phyloP scores from a whole-genome alignment of 768 basidiomycete species.

The Cytidiella melzeri region DNA sequence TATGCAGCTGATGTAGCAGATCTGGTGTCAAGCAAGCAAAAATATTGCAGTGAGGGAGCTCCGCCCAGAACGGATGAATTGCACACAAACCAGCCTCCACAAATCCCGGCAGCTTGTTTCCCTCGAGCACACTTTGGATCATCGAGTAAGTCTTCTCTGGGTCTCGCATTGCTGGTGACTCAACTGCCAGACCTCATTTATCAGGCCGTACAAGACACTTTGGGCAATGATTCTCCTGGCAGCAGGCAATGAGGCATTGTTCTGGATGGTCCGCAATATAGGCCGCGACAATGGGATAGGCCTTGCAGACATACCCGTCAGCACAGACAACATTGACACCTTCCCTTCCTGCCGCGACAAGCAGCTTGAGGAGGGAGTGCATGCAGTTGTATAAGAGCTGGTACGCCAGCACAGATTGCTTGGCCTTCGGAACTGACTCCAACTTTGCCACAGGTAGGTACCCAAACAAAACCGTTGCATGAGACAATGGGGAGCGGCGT shows the following conservation, averaged over 20 bases:
- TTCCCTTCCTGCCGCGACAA: slow-evolving; percentile 14
- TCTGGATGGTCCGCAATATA: slow-evolving; percentile 23
- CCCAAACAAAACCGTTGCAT: slow-evolving; percentile 18
- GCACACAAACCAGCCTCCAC: slow-evolving; percentile 14
- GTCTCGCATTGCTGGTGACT: no score
- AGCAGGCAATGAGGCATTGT: no score
- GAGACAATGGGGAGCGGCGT: slow-evolving; percentile 15
- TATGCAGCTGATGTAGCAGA: no score
- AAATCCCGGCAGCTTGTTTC: not conserved
- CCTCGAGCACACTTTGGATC: no score
- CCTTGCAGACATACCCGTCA: slow-evolving; percentile 12
- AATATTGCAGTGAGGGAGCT: slow-evolving; percentile 31
- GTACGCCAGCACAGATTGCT: slow-evolving; percentile 6
- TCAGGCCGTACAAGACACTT: no score
- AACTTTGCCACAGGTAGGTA: no score
- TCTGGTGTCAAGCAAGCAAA: no score
- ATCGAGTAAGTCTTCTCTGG: no score
- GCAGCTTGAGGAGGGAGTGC: slow-evolving; percentile 13
- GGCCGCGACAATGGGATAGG: slow-evolving; percentile 18
- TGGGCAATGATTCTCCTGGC: no score
- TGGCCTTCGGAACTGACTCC: slow-evolving; percentile 16
- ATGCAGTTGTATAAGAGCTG: no score
- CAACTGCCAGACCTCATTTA: slow-evolving; percentile 10
- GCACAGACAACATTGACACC: no score
- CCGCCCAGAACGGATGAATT: slow-evolving; percentile 34